phyloP scores from a whole-genome alignment of 208 protist genomes.

The Tritrichomonas foetus region DNA sequence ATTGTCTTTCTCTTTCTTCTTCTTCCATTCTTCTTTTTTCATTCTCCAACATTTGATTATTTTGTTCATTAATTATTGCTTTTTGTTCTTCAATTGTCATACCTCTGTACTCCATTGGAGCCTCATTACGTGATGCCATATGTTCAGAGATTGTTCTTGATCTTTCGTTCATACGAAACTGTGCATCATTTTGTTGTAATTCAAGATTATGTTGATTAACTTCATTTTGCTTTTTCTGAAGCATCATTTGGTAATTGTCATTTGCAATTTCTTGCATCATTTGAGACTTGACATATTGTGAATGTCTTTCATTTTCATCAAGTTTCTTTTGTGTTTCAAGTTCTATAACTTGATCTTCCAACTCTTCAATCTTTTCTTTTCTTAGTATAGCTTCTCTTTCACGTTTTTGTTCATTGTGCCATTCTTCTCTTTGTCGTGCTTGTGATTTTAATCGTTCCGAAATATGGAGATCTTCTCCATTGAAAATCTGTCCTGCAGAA shows the following conservation, averaged over 20 bases:
- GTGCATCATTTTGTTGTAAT: neutral
- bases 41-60: slow-evolving; percentile 1
- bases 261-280: neutral
- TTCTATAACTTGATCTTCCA: neutral
- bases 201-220: neutral
- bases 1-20: neutral
- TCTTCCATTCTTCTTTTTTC: neutral
- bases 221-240: neutral
- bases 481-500: neutral
- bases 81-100: slow-evolving; percentile 39
- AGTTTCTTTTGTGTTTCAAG: neutral
- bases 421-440: neutral
- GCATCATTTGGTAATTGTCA: neutral
- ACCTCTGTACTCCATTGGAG: neutral
- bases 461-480: neutral
- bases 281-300: neutral
- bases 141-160: neutral
- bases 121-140: neutral
- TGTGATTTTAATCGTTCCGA: neutral
- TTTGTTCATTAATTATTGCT: neutral
- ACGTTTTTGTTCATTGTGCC: neutral
- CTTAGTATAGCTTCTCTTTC: neutral
- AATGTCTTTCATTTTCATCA: neutral
- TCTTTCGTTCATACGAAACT: neutral
- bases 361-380: neutral